Percentiles rank a stretch among this genome's conserved stretches.
Evolutionary conservation across 129 eudicot species (phyloP).

Genomic region (Erigeron canadensis): DNA sequence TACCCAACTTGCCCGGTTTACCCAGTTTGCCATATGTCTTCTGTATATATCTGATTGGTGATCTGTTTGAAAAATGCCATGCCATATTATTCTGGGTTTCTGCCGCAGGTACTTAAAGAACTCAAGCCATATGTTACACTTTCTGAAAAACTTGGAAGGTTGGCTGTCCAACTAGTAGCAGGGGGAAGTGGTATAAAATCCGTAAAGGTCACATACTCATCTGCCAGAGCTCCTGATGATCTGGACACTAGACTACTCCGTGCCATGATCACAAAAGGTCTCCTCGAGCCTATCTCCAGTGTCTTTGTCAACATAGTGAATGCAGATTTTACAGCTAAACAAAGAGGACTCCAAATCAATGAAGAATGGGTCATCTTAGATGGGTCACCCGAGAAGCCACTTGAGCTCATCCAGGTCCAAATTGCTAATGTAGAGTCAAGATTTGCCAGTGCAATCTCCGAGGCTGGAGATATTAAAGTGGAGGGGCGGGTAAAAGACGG

Average conservation of each 20-base stretch:
- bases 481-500: conserved; percentile 84
- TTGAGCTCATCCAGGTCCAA: conserved; percentile 70
- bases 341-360: conserved; percentile 62
- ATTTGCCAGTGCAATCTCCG: conserved; percentile 76
- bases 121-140: conserved; percentile 79
- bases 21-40: not conserved
- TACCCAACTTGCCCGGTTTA: not conserved
- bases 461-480: conserved; percentile 70
- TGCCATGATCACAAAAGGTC: conserved; percentile 89
- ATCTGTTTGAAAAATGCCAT: not conserved
- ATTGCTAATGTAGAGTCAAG: conserved; percentile 81
- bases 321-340: conserved; percentile 86
- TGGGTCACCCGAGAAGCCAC: conserved; percentile 81
- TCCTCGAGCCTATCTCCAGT: conserved; percentile 77
- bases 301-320: conserved; percentile 73
- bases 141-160: conserved; percentile 87
- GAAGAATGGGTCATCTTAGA: conserved; percentile 70
- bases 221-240: conserved; percentile 92
- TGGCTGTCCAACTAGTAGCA: conserved; percentile 84
- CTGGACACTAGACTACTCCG: conserved; percentile 89
- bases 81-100: not conserved
- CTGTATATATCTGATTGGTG: not conserved
- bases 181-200: conserved; percentile 90
- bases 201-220: conserved; percentile 67
- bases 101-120: conserved; percentile 66